These are phyloP conservation scores for Wickerhamiella cacticola DNA, from an alignment of 805 yeast genomes.

Conservation along the genomic window DNA sequence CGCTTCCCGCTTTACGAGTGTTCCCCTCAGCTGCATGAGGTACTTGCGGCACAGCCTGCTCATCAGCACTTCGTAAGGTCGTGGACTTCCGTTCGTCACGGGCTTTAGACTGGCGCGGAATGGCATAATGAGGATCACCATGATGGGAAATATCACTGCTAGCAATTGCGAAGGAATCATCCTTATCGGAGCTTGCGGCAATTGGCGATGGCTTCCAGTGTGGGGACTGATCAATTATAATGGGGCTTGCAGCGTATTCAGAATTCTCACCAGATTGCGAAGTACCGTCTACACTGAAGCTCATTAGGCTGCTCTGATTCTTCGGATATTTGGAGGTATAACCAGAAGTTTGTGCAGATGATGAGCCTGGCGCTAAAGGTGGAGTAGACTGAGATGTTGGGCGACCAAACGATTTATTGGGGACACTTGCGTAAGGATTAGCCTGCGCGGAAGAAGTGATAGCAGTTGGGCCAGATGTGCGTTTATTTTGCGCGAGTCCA, in stretches of 20 bases:
- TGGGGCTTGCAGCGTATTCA: neutral
- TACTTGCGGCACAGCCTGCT: neutral
- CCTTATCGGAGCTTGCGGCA: neutral
- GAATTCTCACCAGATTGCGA: neutral
- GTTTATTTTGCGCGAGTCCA: too few species aligned
- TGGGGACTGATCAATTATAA: neutral
- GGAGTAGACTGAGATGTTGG: neutral
- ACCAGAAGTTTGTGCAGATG: neutral
- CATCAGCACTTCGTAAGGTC: neutral
- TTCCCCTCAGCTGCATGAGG: neutral
- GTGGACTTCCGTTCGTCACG: neutral
- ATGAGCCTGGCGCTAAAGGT: neutral
- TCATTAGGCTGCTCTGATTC: neutral
- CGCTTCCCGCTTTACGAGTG: neutral
- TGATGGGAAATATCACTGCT: neutral
- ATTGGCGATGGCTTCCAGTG: neutral
- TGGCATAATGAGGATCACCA: neutral
- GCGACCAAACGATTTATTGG: too few species aligned
- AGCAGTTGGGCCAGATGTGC: too few species aligned
- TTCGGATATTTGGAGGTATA: neutral
- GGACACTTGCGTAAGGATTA: too few species aligned
- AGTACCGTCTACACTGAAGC: neutral
- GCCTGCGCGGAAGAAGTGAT: too few species aligned
- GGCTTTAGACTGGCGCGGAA: neutral
- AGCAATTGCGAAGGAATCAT: neutral